Evolutionary conservation across 331 rosid genomes (phyloP), one percentile per base, ranked within the genome.

Genomic region (Cydonia oblonga): DNA sequence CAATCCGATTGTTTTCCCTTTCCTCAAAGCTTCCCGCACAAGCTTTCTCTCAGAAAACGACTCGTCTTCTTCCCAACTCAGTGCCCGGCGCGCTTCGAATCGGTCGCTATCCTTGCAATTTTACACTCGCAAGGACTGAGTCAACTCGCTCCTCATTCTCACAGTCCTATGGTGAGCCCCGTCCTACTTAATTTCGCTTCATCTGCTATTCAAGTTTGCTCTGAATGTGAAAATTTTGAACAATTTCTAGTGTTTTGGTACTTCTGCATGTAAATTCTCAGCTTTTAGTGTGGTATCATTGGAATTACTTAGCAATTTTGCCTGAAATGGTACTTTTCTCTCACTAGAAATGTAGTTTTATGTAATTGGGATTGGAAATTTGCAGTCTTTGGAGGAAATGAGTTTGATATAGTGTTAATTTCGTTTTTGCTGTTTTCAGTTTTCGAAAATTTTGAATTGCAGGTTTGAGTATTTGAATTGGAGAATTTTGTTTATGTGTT

Each of bases 121-220:
- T 68, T 71, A 18, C 76, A 72, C 82, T 83, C 73, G 75, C 81
- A 63, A 76, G 40, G 66, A 67, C 82, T 49, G 84, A 73, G 77
- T 81, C 71, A 75, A 86, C 86, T 85, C 85, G 80, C 68, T 82
- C 60, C 20, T 68, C 70, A 62, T 30, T 58, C 71, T 3, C 66
- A 40, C 65, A 66, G 22, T 71, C 84, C 86, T 87, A 87, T 89
- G 96, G 97, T 89, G 66, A 86, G 93, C 66, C 71, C 62, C 71
- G 29, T 25, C 66, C 25, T 20, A 12, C 59, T 42, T 52, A 61
- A 69, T 60, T 76, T 61, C 28, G 12, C 3, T 61, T 51, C 56
- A 23, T 71, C 79, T 5, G 7, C 25, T 32, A 40, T 61, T 9
- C 53, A 20, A 63, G 44, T 60, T 60, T 30, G 65, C 77, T 71